Evolutionary conservation across 495 filamentous ascomycete species (phyloP).

Genomic region (Cercophora scortea): DNA sequence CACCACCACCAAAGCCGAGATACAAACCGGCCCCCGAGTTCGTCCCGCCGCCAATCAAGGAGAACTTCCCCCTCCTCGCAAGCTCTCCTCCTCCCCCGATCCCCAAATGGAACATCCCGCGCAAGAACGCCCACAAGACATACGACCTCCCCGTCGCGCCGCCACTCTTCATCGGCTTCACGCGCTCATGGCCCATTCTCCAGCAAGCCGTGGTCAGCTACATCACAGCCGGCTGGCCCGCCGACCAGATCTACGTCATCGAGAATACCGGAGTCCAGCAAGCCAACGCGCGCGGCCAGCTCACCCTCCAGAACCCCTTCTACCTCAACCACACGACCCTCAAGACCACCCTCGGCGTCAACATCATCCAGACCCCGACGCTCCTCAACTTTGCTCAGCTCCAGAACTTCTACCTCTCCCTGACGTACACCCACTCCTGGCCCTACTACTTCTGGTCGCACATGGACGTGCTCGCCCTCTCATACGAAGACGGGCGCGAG

Average conservation of each 20-base stretch:
- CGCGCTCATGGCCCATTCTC: slow-evolving; percentile 48
- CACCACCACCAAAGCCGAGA: not conserved
- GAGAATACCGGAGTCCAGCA: slow-evolving; percentile 56
- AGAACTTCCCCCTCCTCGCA: slow-evolving; percentile 28
- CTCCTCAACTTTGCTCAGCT: slow-evolving; percentile 53
- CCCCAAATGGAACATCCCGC: slow-evolving; percentile 32
- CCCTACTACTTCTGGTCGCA: slow-evolving; percentile 51
- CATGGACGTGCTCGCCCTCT: slow-evolving; percentile 48
- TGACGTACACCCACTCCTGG: slow-evolving; percentile 50
- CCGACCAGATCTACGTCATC: slow-evolving; percentile 50
- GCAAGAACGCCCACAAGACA: slow-evolving; percentile 19
- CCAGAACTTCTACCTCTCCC: slow-evolving; percentile 49
- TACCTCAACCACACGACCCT: slow-evolving; percentile 48
- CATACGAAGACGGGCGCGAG: slow-evolving; percentile 39
- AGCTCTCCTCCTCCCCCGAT: slow-evolving; percentile 34
- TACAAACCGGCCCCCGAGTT: slow-evolving; percentile 15
- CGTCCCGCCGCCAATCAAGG: slow-evolving; percentile 24
- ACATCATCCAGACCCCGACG: slow-evolving; percentile 47
- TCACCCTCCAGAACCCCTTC: slow-evolving; percentile 52
- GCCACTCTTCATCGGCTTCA: slow-evolving; percentile 53
- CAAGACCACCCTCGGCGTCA: slow-evolving; percentile 41
- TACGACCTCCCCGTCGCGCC: slow-evolving; percentile 30
- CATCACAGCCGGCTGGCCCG: slow-evolving; percentile 53
- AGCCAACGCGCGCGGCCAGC: slow-evolving; percentile 39
- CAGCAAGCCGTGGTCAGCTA: slow-evolving; percentile 51